phyloP scores from a whole-genome alignment of 225 moss, liverwort and hornwort genomes.

The Thuidium tamariscinum region DNA sequence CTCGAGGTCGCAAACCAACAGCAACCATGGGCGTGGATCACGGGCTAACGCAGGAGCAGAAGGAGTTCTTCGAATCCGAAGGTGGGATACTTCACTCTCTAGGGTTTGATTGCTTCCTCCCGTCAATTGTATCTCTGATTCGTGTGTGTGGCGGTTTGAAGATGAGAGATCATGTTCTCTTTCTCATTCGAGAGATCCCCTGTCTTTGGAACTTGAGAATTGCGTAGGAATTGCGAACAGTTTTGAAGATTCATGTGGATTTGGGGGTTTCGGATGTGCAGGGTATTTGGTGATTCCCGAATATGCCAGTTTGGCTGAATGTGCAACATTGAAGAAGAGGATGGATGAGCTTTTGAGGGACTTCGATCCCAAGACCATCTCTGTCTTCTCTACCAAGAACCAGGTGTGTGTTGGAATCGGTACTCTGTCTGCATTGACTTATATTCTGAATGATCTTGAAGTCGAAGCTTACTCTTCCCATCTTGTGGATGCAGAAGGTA shows the following conservation, averaged over 20 bases:
- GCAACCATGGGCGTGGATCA: conserved; percentile 30
- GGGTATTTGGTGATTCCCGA: conserved; percentile 78
- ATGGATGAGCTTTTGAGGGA: conserved; percentile 62
- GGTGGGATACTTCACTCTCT: conserved; percentile 2
- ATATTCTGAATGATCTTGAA: neutral
- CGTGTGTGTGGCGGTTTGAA: neutral
- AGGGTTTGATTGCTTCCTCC: neutral
- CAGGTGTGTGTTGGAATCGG: conserved; percentile 26
- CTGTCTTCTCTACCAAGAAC: conserved; percentile 64
- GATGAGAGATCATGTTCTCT: neutral
- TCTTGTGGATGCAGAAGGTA: conserved; percentile 29
- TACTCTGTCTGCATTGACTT: neutral
- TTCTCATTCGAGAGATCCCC: neutral
- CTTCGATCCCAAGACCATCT: conserved; percentile 62
- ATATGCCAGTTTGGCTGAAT: conserved; percentile 57
- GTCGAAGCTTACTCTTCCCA: neutral
- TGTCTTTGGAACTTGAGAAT: neutral
- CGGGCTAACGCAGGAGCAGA: conserved; percentile 31
- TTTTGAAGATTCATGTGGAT: neutral
- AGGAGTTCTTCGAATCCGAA: conserved; percentile 33
- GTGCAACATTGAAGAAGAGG: conserved; percentile 48
- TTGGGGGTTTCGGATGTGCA: neutral
- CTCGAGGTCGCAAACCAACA: neutral
- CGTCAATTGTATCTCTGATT: neutral
- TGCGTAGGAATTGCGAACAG: neutral